Conservation (phyloP, 495 filamentous ascomycete species). For the Copromyces sp. region DNA sequence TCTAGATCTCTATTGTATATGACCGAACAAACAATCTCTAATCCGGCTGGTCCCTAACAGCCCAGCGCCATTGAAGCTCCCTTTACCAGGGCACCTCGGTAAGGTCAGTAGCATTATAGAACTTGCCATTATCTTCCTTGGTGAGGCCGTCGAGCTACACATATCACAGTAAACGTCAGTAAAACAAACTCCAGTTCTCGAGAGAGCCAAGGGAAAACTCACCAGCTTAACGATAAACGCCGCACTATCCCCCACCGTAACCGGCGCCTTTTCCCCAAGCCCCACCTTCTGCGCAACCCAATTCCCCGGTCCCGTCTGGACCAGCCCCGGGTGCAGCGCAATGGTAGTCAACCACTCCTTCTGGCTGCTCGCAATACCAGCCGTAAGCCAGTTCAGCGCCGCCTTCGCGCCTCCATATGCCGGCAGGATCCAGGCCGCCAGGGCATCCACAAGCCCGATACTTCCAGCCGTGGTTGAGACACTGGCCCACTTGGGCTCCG, state of each 20-base stretch:
- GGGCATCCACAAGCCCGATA: constrained; percentile 6
- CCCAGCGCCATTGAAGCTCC: not conserved
- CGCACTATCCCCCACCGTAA: not conserved
- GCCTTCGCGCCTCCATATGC: constrained; percentile 14
- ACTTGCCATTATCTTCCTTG: not conserved
- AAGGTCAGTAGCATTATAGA: not conserved
- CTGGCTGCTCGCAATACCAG: not conserved
- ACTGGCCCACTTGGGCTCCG: constrained; percentile 8
- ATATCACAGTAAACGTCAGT: not conserved
- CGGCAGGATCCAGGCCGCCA: constrained; percentile 5
- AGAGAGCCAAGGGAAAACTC: not conserved
- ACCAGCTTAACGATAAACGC: not conserved
- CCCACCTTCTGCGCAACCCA: not conserved
- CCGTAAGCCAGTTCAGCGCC: constrained; percentile 15
- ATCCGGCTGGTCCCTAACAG: not conserved
- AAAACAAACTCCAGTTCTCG: not conserved
- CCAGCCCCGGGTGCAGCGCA: not conserved
- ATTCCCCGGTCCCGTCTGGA: not conserved
- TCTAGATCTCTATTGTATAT: not conserved
- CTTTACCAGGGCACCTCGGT: not conserved
- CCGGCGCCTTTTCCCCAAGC: not conserved
- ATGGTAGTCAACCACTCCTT: not conserved
- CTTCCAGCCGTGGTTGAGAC: constrained; percentile 10
- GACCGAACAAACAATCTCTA: not conserved
- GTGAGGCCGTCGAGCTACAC: not conserved